Evolutionary conservation across 371 early-diverging fungal genomes (phyloP).

Genomic region (Mortierella sp.): DNA sequence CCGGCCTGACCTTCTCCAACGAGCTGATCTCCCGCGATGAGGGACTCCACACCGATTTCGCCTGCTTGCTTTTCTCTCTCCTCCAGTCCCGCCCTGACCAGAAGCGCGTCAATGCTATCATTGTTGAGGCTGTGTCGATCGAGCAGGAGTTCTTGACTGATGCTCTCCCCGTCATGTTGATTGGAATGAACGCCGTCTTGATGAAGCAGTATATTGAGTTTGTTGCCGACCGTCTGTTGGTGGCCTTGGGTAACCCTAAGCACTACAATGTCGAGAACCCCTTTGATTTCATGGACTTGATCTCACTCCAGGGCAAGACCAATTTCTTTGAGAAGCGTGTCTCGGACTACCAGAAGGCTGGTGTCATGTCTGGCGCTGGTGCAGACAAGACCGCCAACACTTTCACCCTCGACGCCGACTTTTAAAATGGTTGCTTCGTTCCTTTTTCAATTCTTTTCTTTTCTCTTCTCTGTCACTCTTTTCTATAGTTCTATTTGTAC

Average conservation of each 20-base stretch:
- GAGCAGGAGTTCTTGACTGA: conserved; percentile 98
- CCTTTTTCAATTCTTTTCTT: not conserved
- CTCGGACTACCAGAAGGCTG: conserved; percentile 99
- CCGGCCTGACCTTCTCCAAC: conserved; percentile 99
- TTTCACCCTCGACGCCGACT: conserved; percentile 89
- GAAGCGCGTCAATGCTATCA: conserved; percentile 84
- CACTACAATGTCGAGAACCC: conserved; percentile 95
- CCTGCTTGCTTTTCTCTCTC: conserved; percentile 95
- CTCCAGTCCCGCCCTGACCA: conserved; percentile 84
- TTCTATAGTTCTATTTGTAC: not conserved
- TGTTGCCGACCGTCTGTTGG: conserved; percentile 98
- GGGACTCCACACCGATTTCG: conserved; percentile 99
- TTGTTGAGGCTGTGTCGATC: conserved; percentile 95
- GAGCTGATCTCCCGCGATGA: conserved; percentile 99
- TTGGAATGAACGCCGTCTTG: conserved; percentile 98
- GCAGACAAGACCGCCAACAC: conserved; percentile 63
- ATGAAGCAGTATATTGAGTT: conserved; percentile 99
- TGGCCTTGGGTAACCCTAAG: conserved; percentile 93
- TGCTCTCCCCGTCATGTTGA: conserved; percentile 95
- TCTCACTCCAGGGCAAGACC: conserved; percentile 99
- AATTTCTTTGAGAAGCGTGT: conserved; percentile 99
- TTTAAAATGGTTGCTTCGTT: conserved; percentile 60
- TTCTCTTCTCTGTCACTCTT: not conserved
- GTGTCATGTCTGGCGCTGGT: conserved; percentile 83
- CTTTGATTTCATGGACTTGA: conserved; percentile 99